Base-by-base conservation (phyloP, 140 eudicot genomes). In the Ambrosia hybrid region DNA sequence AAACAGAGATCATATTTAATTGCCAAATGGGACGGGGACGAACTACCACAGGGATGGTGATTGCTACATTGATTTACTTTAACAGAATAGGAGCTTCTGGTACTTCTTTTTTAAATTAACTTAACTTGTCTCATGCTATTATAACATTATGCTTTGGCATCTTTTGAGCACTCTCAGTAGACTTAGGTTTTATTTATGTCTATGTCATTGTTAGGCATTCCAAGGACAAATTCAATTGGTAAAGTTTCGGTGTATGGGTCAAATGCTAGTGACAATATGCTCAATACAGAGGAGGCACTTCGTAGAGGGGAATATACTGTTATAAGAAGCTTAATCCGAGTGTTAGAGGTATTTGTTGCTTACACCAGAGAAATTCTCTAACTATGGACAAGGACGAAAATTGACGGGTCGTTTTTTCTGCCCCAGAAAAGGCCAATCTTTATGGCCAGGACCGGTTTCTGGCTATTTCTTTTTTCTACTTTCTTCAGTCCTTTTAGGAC, bases 1-100 rank as follows among this genome's bases (percentile, higher is more conserved):
- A 77, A 72, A 87, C 92, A 67, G 87, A 87, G 81, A 84, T 93
- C 69, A 79, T 89, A 60, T 93, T 93, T 81, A 93, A 93, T 76
- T 93, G 97, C 78, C 98, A 93, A 93, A 93, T 93, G 98, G 98
- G 98, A 51, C 95, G 98, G 6, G 98, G 98, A 51, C 85, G 98
- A 63, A 93, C 98, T 37, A 93, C 98, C 68, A 93, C 97, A n/a
- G 98, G 98, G 75, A 93, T 93, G 98, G 98, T 92, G 80, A 83
- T 93, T 78, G 98, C 98, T 55, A 93, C 96, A 56, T 75, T 93
- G 86, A 80, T 93, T 57, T 90, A 89, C 76, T 84, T 83, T 45
- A 85, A 85, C 74, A 91, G 93, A 65, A 88, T 85, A 34, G 98
- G 96, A 75, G 95, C 91, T 73, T 93, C 92, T 73, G 97, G 98